phyloP scores from a whole-genome alignment of 2,329 filamentous ascomycete species.

The Pyricularia grisea region DNA sequence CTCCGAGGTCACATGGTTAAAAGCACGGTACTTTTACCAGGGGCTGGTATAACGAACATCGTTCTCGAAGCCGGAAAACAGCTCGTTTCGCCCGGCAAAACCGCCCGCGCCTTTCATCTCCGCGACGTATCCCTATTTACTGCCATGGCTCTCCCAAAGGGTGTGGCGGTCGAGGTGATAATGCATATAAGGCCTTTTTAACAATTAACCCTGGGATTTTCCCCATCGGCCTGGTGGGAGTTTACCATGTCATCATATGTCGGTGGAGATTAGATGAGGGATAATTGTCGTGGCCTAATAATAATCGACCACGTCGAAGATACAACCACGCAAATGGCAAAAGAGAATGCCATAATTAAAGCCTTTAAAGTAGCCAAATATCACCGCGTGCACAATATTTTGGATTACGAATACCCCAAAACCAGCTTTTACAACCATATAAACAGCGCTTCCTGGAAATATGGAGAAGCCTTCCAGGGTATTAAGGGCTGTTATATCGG shows the following conservation, averaged over 20 bases:
- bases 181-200: neutral
- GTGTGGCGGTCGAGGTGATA: neutral
- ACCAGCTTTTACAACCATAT: neutral
- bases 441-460: neutral
- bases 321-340: neutral
- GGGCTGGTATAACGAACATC: neutral
- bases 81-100: neutral
- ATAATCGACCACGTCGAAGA: neutral
- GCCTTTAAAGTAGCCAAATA: too few species aligned
- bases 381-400: too few species aligned
- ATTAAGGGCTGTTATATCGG: too few species aligned
- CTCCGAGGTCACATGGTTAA: slow-evolving; percentile 25
- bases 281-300: neutral
- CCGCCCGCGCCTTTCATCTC: neutral
- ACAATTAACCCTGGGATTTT: neutral
- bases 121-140: neutral
- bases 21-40: slow-evolving; percentile 26
- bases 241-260: neutral
- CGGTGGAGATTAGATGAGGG: slow-evolving; percentile 6
- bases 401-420: too few species aligned
- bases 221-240: neutral
- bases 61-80: slow-evolving; percentile 2
- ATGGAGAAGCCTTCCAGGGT: too few species aligned
- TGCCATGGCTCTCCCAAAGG: neutral
- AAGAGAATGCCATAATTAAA: neutral